These are phyloP conservation scores for Phialophora verrucosa DNA, from an alignment of 2,329 filamentous ascomycete species.

Conservation along the genomic window DNA sequence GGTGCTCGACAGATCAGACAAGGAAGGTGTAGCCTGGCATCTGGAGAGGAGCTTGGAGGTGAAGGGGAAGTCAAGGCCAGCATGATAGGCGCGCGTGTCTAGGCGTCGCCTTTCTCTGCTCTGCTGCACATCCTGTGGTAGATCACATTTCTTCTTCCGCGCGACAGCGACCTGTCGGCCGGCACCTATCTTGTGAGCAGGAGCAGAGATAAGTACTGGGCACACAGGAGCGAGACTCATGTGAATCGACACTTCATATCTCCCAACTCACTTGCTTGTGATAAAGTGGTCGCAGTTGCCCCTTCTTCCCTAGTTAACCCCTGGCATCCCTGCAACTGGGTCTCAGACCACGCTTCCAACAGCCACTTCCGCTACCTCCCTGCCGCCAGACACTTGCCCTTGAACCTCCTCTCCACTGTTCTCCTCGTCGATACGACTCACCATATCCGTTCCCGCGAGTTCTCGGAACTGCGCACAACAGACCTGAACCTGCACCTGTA, in stretches of 20 bases:
- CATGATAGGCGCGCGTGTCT: constrained; percentile 5
- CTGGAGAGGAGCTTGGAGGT: neutral
- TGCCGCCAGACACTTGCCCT: constrained; percentile 15
- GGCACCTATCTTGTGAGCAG: neutral
- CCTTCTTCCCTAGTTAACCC: constrained; percentile 6
- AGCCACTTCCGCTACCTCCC: constrained; percentile 12
- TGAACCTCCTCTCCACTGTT: constrained; percentile 21
- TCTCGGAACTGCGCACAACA: constrained; percentile 12
- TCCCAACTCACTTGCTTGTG: constrained; percentile 1
- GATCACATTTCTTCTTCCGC: neutral
- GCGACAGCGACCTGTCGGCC: neutral
- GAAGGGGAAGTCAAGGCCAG: neutral
- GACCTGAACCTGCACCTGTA: constrained; percentile 13
- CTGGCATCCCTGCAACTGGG: constrained; percentile 23
- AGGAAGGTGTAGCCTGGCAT: neutral
- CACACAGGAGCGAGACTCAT: neutral
- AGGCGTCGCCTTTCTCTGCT: neutral
- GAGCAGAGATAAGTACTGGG: neutral
- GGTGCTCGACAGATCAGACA: neutral
- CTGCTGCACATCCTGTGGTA: neutral
- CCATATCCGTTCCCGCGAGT: constrained; percentile 17
- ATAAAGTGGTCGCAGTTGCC: constrained; percentile 22
- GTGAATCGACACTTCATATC: neutral
- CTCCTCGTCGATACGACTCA: constrained; percentile 13
- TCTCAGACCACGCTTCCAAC: constrained; percentile 19